Evolutionary conservation across 2,329 filamentous ascomycete genomes (phyloP).

Genomic region (Colletotrichum truncatum): DNA sequence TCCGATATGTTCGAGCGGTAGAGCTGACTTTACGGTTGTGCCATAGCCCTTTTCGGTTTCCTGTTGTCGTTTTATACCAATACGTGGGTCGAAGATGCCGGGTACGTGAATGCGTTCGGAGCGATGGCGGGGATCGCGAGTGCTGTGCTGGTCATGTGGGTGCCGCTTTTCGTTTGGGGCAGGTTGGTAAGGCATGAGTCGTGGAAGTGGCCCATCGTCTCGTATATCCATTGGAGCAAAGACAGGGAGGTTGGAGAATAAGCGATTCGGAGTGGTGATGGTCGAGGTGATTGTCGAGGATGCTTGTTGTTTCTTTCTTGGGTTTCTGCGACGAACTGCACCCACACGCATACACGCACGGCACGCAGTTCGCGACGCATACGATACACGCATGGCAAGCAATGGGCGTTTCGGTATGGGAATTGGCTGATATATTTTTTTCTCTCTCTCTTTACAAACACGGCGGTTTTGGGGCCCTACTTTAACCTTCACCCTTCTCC

Average conservation of each 20-base stretch:
- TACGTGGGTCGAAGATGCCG: constrained; percentile 60
- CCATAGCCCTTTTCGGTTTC: constrained; percentile 62
- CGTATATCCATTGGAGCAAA: constrained; percentile 57
- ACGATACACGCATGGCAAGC: neutral
- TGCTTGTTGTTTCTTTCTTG: neutral
- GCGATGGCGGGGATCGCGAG: constrained; percentile 66
- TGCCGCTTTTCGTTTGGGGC: constrained; percentile 63
- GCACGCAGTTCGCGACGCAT: neutral
- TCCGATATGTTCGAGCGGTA: neutral
- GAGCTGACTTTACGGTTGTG: constrained; percentile 19
- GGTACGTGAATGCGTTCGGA: constrained; percentile 62
- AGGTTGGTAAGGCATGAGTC: constrained; percentile 55
- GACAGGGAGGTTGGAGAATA: constrained; percentile 66
- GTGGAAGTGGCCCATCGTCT: constrained; percentile 57
- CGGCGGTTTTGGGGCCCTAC: neutral
- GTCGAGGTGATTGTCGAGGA: neutral
- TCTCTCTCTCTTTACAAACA: neutral
- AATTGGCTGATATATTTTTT: neutral
- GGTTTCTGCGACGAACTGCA: neutral
- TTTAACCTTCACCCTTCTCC: neutral
- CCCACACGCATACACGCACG: neutral
- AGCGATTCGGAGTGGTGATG: constrained; percentile 5
- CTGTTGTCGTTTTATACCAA: constrained; percentile 69
- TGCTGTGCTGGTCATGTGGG: constrained; percentile 54
- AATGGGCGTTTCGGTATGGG: constrained; percentile 11